phyloP scores from a whole-genome alignment of 805 yeast genomes.

The Saturnispora sekii region DNA sequence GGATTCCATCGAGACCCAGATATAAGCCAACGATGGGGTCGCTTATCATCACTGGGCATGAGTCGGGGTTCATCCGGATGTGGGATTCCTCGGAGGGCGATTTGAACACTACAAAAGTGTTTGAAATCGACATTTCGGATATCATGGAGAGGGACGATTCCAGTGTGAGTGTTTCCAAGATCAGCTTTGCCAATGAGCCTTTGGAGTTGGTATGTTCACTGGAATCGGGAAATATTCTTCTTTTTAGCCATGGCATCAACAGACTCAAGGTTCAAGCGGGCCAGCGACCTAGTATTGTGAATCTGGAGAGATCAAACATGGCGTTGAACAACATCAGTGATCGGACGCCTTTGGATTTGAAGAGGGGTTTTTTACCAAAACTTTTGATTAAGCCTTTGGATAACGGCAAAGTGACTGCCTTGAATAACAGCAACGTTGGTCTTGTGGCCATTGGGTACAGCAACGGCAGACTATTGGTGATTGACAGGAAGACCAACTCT shows the following conservation, averaged over 20 bases:
- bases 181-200: constrained; percentile 72
- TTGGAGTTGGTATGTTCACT: constrained; percentile 66
- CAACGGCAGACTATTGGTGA: constrained; percentile 61
- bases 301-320: constrained; percentile 8
- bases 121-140: constrained; percentile 48
- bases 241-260: constrained; percentile 34
- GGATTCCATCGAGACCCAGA: constrained; percentile 51
- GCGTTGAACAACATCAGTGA: constrained; percentile 38
- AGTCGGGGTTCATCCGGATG: constrained; percentile 71
- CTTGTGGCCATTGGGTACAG: constrained; percentile 75
- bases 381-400: constrained; percentile 33
- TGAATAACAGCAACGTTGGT: constrained; percentile 67
- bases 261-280: background rate
- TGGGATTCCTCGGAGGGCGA: constrained; percentile 82
- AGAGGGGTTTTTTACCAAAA: constrained; percentile 57
- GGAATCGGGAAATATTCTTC: constrained; percentile 60
- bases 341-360: constrained; percentile 40
- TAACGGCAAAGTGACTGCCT: constrained; percentile 44
- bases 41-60: constrained; percentile 74
- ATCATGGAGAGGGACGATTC: constrained; percentile 35
- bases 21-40: constrained; percentile 44
- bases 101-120: constrained; percentile 44
- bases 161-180: constrained; percentile 39
- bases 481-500: constrained; percentile 66
- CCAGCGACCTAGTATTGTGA: constrained; percentile 1